Conservation (phyloP, 2,329 filamentous ascomycete genomes). For the Fusarium sp. region DNA sequence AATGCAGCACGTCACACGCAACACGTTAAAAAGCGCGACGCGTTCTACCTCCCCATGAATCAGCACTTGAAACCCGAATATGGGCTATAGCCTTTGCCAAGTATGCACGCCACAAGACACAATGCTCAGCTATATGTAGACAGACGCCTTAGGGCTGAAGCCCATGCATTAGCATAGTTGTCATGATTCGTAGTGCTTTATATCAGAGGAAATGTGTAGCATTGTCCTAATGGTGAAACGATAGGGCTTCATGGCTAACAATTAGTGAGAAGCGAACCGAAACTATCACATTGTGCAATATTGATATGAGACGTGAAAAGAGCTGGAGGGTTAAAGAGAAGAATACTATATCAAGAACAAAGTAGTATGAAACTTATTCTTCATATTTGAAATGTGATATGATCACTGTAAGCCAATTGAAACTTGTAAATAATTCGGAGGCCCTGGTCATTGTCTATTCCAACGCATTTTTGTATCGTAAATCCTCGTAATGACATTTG, state of each 20-base stretch:
- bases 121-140: background rate
- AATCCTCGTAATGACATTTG: background rate
- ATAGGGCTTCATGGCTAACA: background rate
- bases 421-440: background rate
- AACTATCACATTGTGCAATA: background rate
- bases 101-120: background rate
- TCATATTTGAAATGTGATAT: background rate
- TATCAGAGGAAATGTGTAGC: background rate
- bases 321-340: background rate
- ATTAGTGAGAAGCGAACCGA: background rate
- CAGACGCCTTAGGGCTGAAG: background rate
- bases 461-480: background rate
- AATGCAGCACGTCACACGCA: background rate
- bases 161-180: background rate
- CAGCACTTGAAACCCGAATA: background rate
- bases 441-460: background rate
- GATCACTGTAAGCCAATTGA: background rate
- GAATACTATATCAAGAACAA: background rate
- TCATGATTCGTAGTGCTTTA: background rate
- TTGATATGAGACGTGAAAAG: background rate
- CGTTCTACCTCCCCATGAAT: conserved; percentile 3
- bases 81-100: background rate
- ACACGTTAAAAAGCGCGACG: conserved; percentile 20
- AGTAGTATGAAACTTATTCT: background rate
- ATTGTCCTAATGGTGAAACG: too few species aligned